These are phyloP conservation scores for Bocquillonia castaneifolia DNA, from an alignment of 441 rosid species.

Conservation along the genomic window DNA sequence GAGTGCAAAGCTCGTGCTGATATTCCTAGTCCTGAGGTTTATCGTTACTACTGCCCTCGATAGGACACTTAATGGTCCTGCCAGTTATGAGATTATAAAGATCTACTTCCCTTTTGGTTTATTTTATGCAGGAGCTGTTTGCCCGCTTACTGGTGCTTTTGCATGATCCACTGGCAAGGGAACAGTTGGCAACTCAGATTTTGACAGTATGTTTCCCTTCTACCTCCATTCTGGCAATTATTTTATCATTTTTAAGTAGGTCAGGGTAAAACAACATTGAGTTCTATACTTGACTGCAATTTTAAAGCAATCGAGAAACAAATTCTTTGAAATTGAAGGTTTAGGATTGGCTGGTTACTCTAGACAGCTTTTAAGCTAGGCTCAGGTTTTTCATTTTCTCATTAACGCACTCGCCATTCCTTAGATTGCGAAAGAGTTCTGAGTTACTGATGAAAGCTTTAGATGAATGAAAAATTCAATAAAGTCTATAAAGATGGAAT, in stretches of 20 bases:
- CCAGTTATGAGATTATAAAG: conserved; percentile 14
- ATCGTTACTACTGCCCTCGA: conserved; percentile 17
- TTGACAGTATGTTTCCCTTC: conserved; percentile 58
- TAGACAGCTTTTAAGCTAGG: background rate
- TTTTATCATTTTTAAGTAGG: background rate
- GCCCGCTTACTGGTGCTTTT: conserved; percentile 92
- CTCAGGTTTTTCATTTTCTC: background rate
- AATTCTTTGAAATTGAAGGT: background rate
- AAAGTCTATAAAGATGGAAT: background rate
- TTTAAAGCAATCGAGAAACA: background rate
- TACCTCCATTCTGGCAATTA: background rate
- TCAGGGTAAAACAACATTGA: background rate
- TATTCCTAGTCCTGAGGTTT: conserved; percentile 86
- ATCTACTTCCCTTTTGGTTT: conserved; percentile 20
- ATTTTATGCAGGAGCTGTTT: conserved; percentile 66
- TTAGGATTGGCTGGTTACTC: conserved; percentile 1
- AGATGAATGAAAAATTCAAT: background rate
- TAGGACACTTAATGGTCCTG: conserved; percentile 19
- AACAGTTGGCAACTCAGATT: conserved; percentile 85
- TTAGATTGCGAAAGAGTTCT: background rate
- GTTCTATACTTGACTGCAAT: background rate
- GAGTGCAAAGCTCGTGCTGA: conserved; percentile 86
- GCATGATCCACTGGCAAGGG: conserved; percentile 89
- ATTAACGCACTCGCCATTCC: background rate
- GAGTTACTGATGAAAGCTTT: background rate